phyloP scores from a whole-genome alignment of 495 filamentous ascomycete genomes.

The Aspergillus diversus region DNA sequence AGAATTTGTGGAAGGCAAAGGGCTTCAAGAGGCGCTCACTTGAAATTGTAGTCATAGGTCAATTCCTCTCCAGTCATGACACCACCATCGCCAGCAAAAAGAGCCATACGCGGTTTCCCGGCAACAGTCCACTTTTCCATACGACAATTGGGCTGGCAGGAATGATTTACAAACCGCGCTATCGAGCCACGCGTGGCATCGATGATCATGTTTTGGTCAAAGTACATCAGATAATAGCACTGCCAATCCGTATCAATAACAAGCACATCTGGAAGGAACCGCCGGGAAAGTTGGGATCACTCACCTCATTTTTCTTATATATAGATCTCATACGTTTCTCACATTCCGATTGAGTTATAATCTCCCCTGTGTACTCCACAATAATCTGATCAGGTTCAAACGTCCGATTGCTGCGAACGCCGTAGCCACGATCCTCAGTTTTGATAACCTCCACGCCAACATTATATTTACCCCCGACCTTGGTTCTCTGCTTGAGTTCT shows the following conservation, averaged over 20 bases:
- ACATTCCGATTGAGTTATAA: constrained; percentile 91
- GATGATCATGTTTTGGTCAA: constrained; percentile 98
- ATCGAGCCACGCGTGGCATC: constrained; percentile 95
- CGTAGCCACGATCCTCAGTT: constrained; percentile 85
- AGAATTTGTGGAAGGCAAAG: background rate
- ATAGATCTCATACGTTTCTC: constrained; percentile 88
- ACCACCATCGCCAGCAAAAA: constrained; percentile 88
- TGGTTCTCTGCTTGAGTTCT: constrained; percentile 73
- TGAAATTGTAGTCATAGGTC: constrained; percentile 99
- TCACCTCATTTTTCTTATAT: constrained; percentile 90
- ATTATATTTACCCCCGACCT: constrained; percentile 79
- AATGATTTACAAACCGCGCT: constrained; percentile 97
- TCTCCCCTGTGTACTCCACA: constrained; percentile 96
- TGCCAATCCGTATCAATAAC: constrained; percentile 36
- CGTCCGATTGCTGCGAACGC: constrained; percentile 84
- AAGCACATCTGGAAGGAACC: constrained; percentile 3
- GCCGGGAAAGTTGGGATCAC: constrained; percentile 24
- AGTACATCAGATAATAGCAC: constrained; percentile 98
- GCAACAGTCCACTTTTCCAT: constrained; percentile 99
- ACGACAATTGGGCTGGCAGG: constrained; percentile 93
- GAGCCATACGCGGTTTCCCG: constrained; percentile 92
- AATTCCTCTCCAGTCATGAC: constrained; percentile 94
- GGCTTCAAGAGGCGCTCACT: constrained; percentile 48
- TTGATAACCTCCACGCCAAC: constrained; percentile 94
- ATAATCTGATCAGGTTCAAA: constrained; percentile 94